Conservation (phyloP, 2,329 filamentous ascomycete species). For the Hyphodiscus sp. region DNA sequence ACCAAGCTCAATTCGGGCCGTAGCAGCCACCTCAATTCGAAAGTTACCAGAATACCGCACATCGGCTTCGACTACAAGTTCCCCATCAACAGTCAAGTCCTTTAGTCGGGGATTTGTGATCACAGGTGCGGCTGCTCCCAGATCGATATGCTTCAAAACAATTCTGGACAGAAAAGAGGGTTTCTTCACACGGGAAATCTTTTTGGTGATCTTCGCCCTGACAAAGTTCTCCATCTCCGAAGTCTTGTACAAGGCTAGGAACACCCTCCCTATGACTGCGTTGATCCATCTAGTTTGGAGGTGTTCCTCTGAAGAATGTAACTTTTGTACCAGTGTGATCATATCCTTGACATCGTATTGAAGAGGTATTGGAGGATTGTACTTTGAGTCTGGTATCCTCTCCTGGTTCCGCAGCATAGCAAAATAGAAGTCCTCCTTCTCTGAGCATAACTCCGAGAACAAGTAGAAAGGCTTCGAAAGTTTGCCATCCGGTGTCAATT, state of each 20-base stretch:
- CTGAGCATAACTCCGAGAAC: conserved; percentile 90
- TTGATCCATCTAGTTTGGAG: conserved; percentile 91
- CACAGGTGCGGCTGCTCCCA: conserved; percentile 79
- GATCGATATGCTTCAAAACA: conserved; percentile 73
- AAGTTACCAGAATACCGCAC: conserved; percentile 86
- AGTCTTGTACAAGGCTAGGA: conserved; percentile 82
- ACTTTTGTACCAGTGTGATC: conserved; percentile 78
- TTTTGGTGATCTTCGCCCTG: conserved; percentile 84
- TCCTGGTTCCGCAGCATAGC: conserved; percentile 81
- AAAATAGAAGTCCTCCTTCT: conserved; percentile 98
- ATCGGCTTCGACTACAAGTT: conserved; percentile 81
- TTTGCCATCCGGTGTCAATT: conserved; percentile 48
- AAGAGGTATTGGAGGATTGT: conserved; percentile 60
- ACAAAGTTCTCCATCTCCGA: conserved; percentile 73
- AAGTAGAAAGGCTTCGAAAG: conserved; percentile 81
- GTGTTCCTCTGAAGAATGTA: conserved; percentile 90
- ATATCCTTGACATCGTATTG: conserved; percentile 81
- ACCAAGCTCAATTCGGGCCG: conserved; percentile 85
- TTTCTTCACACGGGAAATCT: conserved; percentile 89
- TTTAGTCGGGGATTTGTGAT: conserved; percentile 84
- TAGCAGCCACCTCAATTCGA: conserved; percentile 84
- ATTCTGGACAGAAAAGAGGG: conserved; percentile 85
- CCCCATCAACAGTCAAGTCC: conserved; percentile 86
- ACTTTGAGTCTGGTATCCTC: conserved; percentile 50
- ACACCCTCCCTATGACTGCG: conserved; percentile 80